Conservation (phyloP, 768 basidiomycete species). For the Dacryopinax spathularia region DNA sequence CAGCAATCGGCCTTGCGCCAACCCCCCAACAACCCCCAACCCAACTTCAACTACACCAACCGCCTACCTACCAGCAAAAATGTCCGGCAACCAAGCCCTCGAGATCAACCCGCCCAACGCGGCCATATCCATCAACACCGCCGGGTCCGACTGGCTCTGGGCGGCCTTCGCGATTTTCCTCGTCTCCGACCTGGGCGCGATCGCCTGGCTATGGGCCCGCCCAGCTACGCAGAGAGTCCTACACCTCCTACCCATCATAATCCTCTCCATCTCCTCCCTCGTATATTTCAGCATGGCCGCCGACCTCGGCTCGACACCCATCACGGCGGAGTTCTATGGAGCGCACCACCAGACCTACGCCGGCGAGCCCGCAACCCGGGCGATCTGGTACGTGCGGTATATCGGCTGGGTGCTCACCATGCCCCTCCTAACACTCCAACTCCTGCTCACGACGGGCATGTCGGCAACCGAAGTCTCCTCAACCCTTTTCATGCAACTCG, state of each 20-base stretch:
- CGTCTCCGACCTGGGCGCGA: slow-evolving; percentile 26
- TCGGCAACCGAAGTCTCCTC: slow-evolving; percentile 37
- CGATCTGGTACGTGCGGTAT: slow-evolving; percentile 39
- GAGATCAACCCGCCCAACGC: slow-evolving; percentile 27
- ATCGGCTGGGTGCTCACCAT: slow-evolving; percentile 47
- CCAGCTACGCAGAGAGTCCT: slow-evolving; percentile 33
- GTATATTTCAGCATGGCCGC: slow-evolving; percentile 44
- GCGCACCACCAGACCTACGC: slow-evolving; percentile 4
- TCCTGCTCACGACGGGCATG: slow-evolving; percentile 36
- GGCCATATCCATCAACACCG: slow-evolving; percentile 29
- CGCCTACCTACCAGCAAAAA: neutral
- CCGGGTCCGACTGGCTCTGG: slow-evolving; percentile 42
- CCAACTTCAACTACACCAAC: neutral
- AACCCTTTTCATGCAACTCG: slow-evolving; percentile 26
- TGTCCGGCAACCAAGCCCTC: neutral
- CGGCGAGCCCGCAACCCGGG: slow-evolving; percentile 23
- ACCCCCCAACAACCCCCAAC: neutral
- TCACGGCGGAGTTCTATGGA: slow-evolving; percentile 32
- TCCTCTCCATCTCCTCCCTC: slow-evolving; percentile 35
- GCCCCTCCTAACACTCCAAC: slow-evolving; percentile 35
- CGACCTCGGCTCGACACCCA: slow-evolving; percentile 36
- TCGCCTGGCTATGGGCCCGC: slow-evolving; percentile 27
- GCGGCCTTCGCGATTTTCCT: slow-evolving; percentile 40
- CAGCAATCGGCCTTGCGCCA: no score
- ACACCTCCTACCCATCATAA: slow-evolving; percentile 36